Base-by-base conservation (phyloP, 179 eudicot species). In the Actinidia arguta region DNA sequence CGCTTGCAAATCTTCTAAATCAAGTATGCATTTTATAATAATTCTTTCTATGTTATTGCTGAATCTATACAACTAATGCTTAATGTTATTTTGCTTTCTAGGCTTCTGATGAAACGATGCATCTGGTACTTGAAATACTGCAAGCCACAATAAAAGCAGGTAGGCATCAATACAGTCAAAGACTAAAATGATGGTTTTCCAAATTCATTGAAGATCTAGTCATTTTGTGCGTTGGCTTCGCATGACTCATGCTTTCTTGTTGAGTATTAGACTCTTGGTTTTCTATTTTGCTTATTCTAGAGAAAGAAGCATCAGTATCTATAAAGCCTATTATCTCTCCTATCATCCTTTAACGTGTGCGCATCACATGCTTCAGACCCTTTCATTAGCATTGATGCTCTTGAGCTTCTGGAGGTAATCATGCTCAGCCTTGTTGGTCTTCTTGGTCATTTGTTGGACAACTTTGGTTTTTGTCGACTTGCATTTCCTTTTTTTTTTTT, bases 51-150 rank as follows among this genome's bases (percentile, higher is more conserved):
- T 77, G 68, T 71, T 68, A 44, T 52, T 48, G 51, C n/a, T 70
- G 58, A 72, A 76, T 76, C 78, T 85, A 56, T 61, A 73, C 76
- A 63, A n/a, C 36, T 80, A 20, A 76, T 81, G 54, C 74, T 82
- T 80, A 27, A 31, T 54, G 5, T 81, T 56, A 22, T 69, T 44
- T 79, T 77, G 18, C 86, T 81, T 82, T 83, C 24, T 77, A 95
- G 99, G 99, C 99, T 72, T 93, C 98, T 85, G 99, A 93, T 85
- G 99, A 97, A 81, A 93, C 98, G 75, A 91, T 97, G 94, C 98
- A 93, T 89, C 92, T 97, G 63, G 97, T 97, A 82, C 97, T 97
- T 87, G 99, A 93, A 86, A 92, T 98, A 58, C 75, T 97, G 83
- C 97, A 94, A 88, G 95, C 95, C 76, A 95, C 94, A 81, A 90